Evolutionary conservation across 106 monocot species (phyloP).

Genomic region (Phalaenopsis aphrodite): DNA sequence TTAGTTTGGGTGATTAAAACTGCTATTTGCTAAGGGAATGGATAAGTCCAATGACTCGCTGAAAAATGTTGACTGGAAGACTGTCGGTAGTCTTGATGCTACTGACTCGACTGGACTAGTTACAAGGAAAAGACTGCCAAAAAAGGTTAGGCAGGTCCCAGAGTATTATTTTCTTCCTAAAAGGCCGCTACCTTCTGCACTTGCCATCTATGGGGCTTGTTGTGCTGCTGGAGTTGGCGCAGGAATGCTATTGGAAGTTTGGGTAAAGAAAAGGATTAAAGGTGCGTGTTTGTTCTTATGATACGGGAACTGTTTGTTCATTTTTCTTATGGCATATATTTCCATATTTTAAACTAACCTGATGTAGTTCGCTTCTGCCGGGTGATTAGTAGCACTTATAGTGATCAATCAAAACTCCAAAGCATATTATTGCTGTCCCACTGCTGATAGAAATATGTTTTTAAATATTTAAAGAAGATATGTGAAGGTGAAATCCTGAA

Average conservation of each 20-base stretch:
- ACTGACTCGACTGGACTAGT: constrained; percentile 28
- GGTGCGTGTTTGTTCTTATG: not conserved
- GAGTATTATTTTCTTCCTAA: constrained; percentile 86
- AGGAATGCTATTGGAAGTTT: constrained; percentile 36
- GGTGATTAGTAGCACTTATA: not conserved
- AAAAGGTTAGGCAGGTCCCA: constrained; percentile 73
- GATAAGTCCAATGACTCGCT: constrained; percentile 66
- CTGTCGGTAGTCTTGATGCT: constrained; percentile 26
- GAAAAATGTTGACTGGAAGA: constrained; percentile 83
- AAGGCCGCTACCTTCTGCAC: constrained; percentile 39
- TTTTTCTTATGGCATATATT: not conserved
- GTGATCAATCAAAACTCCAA: not conserved
- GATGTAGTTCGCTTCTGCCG: not conserved
- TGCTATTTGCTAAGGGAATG: constrained; percentile 28
- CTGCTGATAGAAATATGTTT: too few species aligned
- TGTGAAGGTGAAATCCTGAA: too few species aligned
- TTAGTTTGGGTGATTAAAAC: not conserved
- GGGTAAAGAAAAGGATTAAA: constrained; percentile 12
- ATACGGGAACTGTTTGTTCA: not conserved
- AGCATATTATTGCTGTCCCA: not conserved
- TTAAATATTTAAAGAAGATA: too few species aligned
- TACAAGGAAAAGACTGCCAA: constrained; percentile 55
- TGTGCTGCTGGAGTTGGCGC: constrained; percentile 82
- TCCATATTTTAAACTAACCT: not conserved
- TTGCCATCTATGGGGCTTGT: constrained; percentile 53